Percentiles rank a stretch among this genome's conserved stretches.
These are phyloP conservation scores for Aspergillus neoniger DNA, from an alignment of 2,329 filamentous ascomycete genomes.

Conservation along the genomic window DNA sequence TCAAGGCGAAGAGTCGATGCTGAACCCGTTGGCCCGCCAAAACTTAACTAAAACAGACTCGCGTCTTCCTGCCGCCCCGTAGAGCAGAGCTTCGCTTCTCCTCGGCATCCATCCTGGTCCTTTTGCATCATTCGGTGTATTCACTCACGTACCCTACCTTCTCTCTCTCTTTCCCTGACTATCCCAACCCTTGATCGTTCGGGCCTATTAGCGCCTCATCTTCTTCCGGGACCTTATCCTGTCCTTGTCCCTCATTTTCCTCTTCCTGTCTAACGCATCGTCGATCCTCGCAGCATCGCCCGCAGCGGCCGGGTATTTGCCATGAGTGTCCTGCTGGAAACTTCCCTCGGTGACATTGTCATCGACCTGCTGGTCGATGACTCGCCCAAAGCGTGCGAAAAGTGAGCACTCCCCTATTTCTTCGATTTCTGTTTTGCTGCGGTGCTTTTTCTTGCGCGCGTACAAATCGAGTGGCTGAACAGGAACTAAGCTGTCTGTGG, in stretches of 20 bases:
- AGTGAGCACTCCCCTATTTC: slow-evolving; percentile 61
- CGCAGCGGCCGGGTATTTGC: slow-evolving; percentile 18
- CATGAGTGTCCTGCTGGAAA: slow-evolving; percentile 95
- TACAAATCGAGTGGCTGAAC: slow-evolving; percentile 55
- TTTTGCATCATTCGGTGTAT: slow-evolving; percentile 1
- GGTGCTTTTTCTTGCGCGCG: background rate
- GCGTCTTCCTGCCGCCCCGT: background rate
- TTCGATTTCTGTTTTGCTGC: background rate
- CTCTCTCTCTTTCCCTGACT: background rate
- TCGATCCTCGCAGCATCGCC: slow-evolving; percentile 18
- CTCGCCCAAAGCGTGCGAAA: slow-evolving; percentile 89
- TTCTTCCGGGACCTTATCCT: slow-evolving; percentile 1
- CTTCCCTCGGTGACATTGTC: slow-evolving; percentile 88
- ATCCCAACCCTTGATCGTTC: background rate
- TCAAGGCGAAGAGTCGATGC: no score
- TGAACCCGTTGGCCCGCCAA: background rate
- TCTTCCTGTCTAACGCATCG: slow-evolving; percentile 15
- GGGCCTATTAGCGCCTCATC: slow-evolving; percentile 2
- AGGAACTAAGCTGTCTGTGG: slow-evolving; percentile 54
- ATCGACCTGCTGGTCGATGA: slow-evolving; percentile 89
- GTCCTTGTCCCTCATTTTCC: slow-evolving; percentile 6
- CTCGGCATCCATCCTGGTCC: background rate
- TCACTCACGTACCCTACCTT: no score
- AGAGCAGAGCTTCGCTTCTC: background rate
- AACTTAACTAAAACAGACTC: background rate